Percentiles rank a stretch among this genome's conserved stretches.
These are phyloP conservation scores for Anthracocystis setariae DNA, from an alignment of 1,284 basidiomycete genomes.

Conservation along the genomic window DNA sequence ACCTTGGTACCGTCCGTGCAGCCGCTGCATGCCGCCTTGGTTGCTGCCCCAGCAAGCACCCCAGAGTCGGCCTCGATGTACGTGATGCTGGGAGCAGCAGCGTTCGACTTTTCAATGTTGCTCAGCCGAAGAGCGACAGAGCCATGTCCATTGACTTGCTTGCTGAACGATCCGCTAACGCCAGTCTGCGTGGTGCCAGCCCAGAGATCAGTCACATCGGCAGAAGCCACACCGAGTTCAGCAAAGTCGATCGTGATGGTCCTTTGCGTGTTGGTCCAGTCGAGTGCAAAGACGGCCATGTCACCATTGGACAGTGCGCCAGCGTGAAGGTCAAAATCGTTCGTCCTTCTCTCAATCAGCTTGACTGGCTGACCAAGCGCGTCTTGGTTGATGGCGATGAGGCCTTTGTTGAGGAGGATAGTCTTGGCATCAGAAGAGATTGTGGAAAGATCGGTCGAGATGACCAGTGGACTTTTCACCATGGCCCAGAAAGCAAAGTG, in stretches of 20 bases:
- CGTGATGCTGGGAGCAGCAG: slow-evolving; percentile 11
- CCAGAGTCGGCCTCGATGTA: slow-evolving; percentile 34
- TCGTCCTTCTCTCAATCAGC: slow-evolving; percentile 45
- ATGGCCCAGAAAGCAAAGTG: slow-evolving; percentile 65
- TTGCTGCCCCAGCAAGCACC: slow-evolving; percentile 12
- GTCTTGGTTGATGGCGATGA: slow-evolving; percentile 61
- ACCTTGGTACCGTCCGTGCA: slow-evolving; percentile 43
- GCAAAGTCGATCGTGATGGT: slow-evolving; percentile 41
- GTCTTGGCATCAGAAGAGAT: slow-evolving; percentile 37
- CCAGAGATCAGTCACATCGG: slow-evolving; percentile 44
- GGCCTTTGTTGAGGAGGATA: slow-evolving; percentile 58
- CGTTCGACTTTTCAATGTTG: slow-evolving; percentile 24
- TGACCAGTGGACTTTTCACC: slow-evolving; percentile 63
- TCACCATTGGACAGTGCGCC: slow-evolving; percentile 46
- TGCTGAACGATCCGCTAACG: slow-evolving; percentile 20
- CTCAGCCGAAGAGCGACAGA: slow-evolving; percentile 32
- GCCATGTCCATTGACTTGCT: slow-evolving; percentile 41
- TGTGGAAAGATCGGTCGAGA: slow-evolving; percentile 60
- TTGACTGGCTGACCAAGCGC: slow-evolving; percentile 48
- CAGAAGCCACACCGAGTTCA: slow-evolving; percentile 27
- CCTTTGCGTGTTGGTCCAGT: slow-evolving; percentile 30
- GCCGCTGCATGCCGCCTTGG: slow-evolving; percentile 26
- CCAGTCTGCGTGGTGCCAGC: slow-evolving; percentile 8
- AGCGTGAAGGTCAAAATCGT: slow-evolving; percentile 39
- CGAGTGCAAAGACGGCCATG: slow-evolving; percentile 41